Conservation (phyloP, 176 grass and related monocot genomes). For the Olyra latifolia region DNA sequence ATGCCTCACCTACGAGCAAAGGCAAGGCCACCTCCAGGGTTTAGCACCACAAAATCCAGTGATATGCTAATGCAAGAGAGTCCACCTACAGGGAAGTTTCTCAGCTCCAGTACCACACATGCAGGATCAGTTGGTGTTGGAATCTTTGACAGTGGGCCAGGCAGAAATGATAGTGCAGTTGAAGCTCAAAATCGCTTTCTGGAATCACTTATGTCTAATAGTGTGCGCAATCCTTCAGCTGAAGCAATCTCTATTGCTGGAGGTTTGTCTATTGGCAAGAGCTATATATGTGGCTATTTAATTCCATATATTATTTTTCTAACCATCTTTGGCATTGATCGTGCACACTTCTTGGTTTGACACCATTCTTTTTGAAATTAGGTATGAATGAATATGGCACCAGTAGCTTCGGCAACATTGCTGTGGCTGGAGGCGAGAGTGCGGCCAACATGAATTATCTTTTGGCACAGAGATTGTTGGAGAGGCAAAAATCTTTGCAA, state of each 20-base stretch:
- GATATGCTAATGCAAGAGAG: constrained; percentile 47
- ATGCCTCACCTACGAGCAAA: constrained; percentile 95
- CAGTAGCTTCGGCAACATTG: constrained; percentile 46
- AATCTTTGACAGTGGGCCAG: constrained; percentile 44
- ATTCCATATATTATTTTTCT: constrained; percentile 4
- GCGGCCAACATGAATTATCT: constrained; percentile 72
- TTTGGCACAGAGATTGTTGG: constrained; percentile 76
- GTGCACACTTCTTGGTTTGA: constrained; percentile 18
- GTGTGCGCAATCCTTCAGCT: constrained; percentile 30
- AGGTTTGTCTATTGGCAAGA: constrained; percentile 56
- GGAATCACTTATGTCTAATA: constrained; percentile 93
- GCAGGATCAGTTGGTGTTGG: constrained; percentile 51
- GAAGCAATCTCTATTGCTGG: constrained; percentile 47
- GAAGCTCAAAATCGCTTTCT: constrained; percentile 86
- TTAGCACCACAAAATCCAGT: constrained; percentile 57
- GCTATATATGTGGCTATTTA: constrained; percentile 10
- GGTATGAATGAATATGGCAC: constrained; percentile 63
- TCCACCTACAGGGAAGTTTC: constrained; percentile 46
- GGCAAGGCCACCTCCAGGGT: constrained; percentile 90
- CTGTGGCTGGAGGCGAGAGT: constrained; percentile 43
- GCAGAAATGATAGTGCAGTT: constrained; percentile 47
- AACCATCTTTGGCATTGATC: not conserved
- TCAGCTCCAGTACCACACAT: constrained; percentile 42
- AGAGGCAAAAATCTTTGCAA: constrained; percentile 72
- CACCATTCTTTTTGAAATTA: constrained; percentile 32